Evolutionary conservation across 2,329 filamentous ascomycete genomes (phyloP).

Genomic region (Alternaria tenuissima): DNA sequence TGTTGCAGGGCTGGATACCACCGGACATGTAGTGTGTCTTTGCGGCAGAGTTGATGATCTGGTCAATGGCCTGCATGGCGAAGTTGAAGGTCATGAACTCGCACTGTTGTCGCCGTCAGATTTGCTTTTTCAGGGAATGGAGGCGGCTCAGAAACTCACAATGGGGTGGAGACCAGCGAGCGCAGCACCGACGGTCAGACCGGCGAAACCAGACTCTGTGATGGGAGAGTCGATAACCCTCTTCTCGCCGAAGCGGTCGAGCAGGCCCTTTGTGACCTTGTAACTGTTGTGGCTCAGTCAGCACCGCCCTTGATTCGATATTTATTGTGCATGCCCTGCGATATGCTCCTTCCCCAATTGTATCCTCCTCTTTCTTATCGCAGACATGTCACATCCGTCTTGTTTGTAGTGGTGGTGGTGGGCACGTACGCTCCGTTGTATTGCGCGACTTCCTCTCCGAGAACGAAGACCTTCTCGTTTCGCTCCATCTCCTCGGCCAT

Average conservation of each 20-base stretch:
- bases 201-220: constrained; percentile 94
- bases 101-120: constrained; percentile 65
- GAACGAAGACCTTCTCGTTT: constrained; percentile 93
- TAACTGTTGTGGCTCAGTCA: constrained; percentile 68
- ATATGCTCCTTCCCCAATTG: constrained; percentile 1
- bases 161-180: constrained; percentile 93
- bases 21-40: constrained; percentile 99
- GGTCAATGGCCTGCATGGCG: constrained; percentile 99
- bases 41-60: constrained; percentile 98
- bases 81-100: constrained; percentile 99
- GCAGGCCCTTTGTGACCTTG: constrained; percentile 97
- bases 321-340: constrained; percentile 4
- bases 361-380: constrained; percentile 3
- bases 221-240: constrained; percentile 98
- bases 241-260: constrained; percentile 97
- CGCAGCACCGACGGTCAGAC: constrained; percentile 92
- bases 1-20: constrained; percentile 99
- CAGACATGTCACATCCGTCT: constrained; percentile 17
- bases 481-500: constrained; percentile 95
- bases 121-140: neutral
- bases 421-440: constrained; percentile 88
- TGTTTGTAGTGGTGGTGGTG: neutral
- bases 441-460: constrained; percentile 98
- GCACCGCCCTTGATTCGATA: constrained; percentile 25
- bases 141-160: constrained; percentile 62